Base-by-base conservation (phyloP, 352 stramenopile genomes). In the Globisporangium barbulae region DNA sequence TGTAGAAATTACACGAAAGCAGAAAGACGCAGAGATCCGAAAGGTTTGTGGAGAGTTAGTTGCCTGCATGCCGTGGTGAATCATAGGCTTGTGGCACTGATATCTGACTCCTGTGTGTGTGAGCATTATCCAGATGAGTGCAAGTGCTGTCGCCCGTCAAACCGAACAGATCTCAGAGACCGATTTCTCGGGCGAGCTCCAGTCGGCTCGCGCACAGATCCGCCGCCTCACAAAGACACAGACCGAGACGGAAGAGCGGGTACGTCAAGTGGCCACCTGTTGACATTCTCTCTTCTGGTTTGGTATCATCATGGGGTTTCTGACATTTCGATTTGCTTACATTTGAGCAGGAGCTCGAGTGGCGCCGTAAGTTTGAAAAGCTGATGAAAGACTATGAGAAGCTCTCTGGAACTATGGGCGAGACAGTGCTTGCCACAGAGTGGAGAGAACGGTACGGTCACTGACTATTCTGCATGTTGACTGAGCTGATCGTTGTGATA, bases 361-460 rank as follows among this genome's bases (percentile, higher is more conserved):
- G 83, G 84, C 78, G 84, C 55, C 83, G 84, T 55, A 95, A 95
- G 71, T 93, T 89, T 74, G 84, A 93, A 22, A 91, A 93, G 30
- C 55, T 95, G 17, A 76, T 84, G 70, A 88, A 87, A n/a, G 86
- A 95, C 64, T 93, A 93, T 56, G 81, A 93, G 42, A 95, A 93
- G 42, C 74, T 95, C 1, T 93, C 84, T 22, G 86, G 86, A 5
- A 90, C 86, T 0, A 95, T 95, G 86, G 86, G 86, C 5, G 86
- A 93, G 59, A 93, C 86, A 1, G 81, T 90, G 9, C 69, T 95
- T 2, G 86, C 86, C 15, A 95, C 87, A 21, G 86, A 95, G 50
- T 95, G 86, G 86, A 83, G 86, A 59, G 83, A 91, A 55, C 80
- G 86, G 76, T 90, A 65, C 0, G 70, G 25, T 28, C 25, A 28